Base-by-base conservation (phyloP, 116 monocot genomes). In the Posidonia oceanica region DNA sequence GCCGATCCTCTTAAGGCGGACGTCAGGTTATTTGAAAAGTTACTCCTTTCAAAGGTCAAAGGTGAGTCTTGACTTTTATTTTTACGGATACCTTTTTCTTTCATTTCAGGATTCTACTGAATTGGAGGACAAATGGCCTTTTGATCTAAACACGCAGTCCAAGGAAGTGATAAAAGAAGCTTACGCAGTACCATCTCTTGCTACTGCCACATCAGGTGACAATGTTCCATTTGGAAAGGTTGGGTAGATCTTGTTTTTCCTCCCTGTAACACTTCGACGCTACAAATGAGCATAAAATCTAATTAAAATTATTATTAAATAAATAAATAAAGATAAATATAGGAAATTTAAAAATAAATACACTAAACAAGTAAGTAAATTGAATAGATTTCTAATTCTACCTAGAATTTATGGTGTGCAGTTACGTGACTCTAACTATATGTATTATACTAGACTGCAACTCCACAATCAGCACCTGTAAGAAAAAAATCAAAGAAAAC, bases 161-260 rank as follows among this genome's bases (percentile, higher is more conserved):
- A 97, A 97, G 75, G 87, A 87, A 76, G 82, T 97, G 53, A 87
- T 92, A 68, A 53, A 71, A 18, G 82, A 80, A 54, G 93, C 93
- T 22, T 97, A 78, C 74, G 92, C 87, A 1, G 89, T 89, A 10
- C 79, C 97, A 16, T 65, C 74, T 4, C 86, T 98, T 75, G 71
- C 78, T 36, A 81, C 10, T 72, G 87, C 87, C 37, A 64, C 74
- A 16, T 11, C 81, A 59, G 98, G 90, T 38, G 87, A 92, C 80
- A 82, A 69, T n/a, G 64, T 93, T 98, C 69, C 98, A 98, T 64
- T 93, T 98, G 63, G 90, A 92, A 68, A 83, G 93, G 61, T 82
- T 98, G 17, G 97, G 97, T 97, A 86, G 75, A 51, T 18, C 63
- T 61, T 41, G 60, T 55, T 39, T 38, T 65, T 21, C 14, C n/a